Base-by-base conservation (phyloP, 176 grass and related monocot genomes). In the Oryza officinalis region DNA sequence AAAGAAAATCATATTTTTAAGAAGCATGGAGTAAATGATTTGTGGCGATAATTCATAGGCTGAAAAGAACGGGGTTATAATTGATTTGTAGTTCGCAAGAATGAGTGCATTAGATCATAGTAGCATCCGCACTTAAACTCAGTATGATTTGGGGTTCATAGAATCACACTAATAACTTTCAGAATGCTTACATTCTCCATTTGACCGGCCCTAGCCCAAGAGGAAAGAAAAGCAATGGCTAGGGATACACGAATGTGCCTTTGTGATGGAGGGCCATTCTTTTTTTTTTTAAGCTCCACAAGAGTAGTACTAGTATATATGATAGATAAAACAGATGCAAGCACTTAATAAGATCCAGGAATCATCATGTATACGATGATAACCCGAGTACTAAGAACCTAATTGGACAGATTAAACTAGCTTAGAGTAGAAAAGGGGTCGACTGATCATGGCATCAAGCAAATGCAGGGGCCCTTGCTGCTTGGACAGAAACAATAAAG, bases 221-320 rank as follows among this genome's bases (percentile, higher is more conserved):
- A 59, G n/a, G 25, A 18, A 43, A 68, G 12, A 82, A 83, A 83
- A 74, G 38, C 37, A 74, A 30, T 5, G 69, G 80, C 38, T 6
- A 64, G 20, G 69, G 43, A 46, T 17, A 28, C n/a, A 25, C 3
- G 14, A 13, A 6, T 25, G 20, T 31, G 38, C 27, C 63, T 75
- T 44, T 45, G 33, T 20, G 13, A 76, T 18, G 85, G 85, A 81
- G 27, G 33, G 46, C 85, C 85, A 59, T 81, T 68, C 71, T 75
- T 87, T 86, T 54, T 13, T 15, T 3, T 6, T 1, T 44, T 5
- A 33, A 5, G 5, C 13, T 41, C 40, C 40, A 41, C 9, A 41
- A 41, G 40, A 41, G 0, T 41, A 41, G 23, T 17, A 61, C n/a
- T n/a, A 35, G 33, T 20, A 18, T 30, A 22, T 49, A 67, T 13